Conservation (phyloP, 2,329 filamentous ascomycete species). For the Pseudogymnoascus sp. region DNA sequence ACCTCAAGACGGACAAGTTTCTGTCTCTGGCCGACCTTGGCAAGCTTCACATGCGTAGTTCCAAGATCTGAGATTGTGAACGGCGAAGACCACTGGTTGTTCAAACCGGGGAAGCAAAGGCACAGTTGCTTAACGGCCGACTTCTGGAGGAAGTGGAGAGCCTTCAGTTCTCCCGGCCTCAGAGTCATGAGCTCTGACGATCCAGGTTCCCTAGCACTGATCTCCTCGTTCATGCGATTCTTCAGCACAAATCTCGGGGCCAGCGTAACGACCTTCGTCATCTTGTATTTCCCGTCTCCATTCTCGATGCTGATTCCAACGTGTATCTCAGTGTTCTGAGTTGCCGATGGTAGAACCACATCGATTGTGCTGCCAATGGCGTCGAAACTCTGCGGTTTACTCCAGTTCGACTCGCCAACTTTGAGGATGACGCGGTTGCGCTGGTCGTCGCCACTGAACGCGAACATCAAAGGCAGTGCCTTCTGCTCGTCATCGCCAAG, state of each 20-base stretch:
- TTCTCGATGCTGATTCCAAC: constrained; percentile 82
- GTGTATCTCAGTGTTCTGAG: constrained; percentile 72
- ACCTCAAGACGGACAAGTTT: constrained; percentile 81
- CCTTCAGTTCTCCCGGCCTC: constrained; percentile 69
- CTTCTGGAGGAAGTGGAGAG: constrained; percentile 84
- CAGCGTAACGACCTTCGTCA: constrained; percentile 91
- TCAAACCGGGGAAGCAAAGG: constrained; percentile 85
- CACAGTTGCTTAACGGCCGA: constrained; percentile 80
- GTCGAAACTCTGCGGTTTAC: constrained; percentile 95
- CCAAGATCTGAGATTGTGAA: constrained; percentile 97
- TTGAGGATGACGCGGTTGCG: constrained; percentile 85
- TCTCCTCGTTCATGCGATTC: constrained; percentile 82
- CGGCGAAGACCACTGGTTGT: constrained; percentile 95
- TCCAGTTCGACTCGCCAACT: constrained; percentile 88
- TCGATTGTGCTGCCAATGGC: constrained; percentile 91
- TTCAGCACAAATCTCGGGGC: constrained; percentile 89
- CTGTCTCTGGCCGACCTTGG: constrained; percentile 83
- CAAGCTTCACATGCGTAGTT: constrained; percentile 86
- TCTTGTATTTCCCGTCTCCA: constrained; percentile 94
- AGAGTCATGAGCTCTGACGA: constrained; percentile 79
- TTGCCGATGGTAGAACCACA: constrained; percentile 69
- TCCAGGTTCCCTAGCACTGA: constrained; percentile 85
- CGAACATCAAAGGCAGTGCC: constrained; percentile 91
- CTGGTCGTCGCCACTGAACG: constrained; percentile 78
- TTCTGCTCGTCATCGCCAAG: constrained; percentile 49